phyloP scores from a whole-genome alignment of 1,284 basidiomycete genomes.

The Meira miltonrushii region DNA sequence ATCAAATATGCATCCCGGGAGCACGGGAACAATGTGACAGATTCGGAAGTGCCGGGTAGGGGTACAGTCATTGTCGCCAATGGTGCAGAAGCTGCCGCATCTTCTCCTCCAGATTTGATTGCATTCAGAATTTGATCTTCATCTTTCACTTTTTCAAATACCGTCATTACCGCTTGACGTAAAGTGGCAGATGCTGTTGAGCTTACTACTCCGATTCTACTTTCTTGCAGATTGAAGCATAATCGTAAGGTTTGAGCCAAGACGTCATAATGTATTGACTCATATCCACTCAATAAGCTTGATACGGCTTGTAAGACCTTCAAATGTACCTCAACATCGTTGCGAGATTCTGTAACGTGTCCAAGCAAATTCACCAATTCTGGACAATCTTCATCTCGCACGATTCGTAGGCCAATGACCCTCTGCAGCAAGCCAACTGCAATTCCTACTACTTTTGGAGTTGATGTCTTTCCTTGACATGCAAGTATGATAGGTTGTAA shows the following conservation, averaged over 20 bases:
- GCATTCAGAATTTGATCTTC: conserved; percentile 60
- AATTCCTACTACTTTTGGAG: conserved; percentile 80
- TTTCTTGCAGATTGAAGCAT: conserved; percentile 91
- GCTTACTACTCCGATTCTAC: conserved; percentile 88
- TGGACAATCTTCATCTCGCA: conserved; percentile 58
- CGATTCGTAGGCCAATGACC: conserved; percentile 77
- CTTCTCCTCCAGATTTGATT: conserved; percentile 42
- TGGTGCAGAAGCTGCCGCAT: conserved; percentile 40
- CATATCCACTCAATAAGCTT: conserved; percentile 37
- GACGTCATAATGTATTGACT: conserved; percentile 34
- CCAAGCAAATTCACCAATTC: conserved; percentile 28
- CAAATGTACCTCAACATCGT: conserved; percentile 49
- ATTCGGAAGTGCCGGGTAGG: conserved; percentile 25
- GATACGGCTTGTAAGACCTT: conserved; percentile 48
- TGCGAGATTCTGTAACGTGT: conserved; percentile 21
- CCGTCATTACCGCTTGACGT: conserved; percentile 92
- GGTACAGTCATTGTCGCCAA: conserved; percentile 41
- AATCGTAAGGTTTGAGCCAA: conserved; percentile 65
- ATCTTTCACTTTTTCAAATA: conserved; percentile 85
- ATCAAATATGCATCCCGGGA: conserved; percentile 78
- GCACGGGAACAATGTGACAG: conserved; percentile 64
- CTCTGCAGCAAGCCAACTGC: conserved; percentile 86
- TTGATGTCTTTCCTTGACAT: conserved; percentile 76
- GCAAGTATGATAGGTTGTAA: conserved; percentile 87
- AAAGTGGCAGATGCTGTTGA: conserved; percentile 95